These are phyloP conservation scores for Penicillium griseofulvum DNA, from an alignment of 2,329 filamentous ascomycete genomes.

Conservation along the genomic window DNA sequence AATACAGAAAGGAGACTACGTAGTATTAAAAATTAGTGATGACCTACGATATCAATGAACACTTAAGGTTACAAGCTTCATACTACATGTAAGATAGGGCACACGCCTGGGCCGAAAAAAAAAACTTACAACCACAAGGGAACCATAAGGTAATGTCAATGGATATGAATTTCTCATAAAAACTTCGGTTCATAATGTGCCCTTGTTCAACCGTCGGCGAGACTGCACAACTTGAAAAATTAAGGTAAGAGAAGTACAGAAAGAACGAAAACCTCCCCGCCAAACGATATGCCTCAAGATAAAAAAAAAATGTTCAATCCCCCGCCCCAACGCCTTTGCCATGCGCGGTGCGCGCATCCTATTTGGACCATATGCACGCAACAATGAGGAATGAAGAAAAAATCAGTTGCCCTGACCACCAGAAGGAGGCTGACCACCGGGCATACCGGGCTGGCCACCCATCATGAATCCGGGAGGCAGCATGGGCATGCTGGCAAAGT, in stretches of 20 bases:
- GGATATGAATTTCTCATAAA: background rate
- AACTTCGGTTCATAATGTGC: background rate
- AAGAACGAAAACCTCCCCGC: conserved; percentile 3
- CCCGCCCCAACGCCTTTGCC: conserved; percentile 8
- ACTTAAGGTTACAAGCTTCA: background rate
- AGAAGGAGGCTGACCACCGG: conserved; percentile 38
- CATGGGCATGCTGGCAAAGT: conserved; percentile 50
- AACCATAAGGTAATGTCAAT: background rate
- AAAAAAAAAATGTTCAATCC: background rate
- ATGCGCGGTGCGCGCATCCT: conserved; percentile 2
- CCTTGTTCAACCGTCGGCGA: background rate
- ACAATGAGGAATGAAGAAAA: conserved; percentile 8
- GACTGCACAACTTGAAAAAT: background rate
- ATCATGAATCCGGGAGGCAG: conserved; percentile 50
- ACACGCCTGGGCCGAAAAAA: background rate
- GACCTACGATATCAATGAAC: background rate
- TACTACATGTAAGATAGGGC: background rate
- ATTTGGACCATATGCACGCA: conserved; percentile 3
- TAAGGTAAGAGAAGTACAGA: background rate
- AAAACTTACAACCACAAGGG: background rate
- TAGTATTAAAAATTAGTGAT: background rate
- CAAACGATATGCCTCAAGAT: conserved; percentile 4
- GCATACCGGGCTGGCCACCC: conserved; percentile 36
- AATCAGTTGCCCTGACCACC: conserved; percentile 36
- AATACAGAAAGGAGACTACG: background rate